Evolutionary conservation across 768 basidiomycete genomes (phyloP).

Genomic region (Russula griseocarnosa): DNA sequence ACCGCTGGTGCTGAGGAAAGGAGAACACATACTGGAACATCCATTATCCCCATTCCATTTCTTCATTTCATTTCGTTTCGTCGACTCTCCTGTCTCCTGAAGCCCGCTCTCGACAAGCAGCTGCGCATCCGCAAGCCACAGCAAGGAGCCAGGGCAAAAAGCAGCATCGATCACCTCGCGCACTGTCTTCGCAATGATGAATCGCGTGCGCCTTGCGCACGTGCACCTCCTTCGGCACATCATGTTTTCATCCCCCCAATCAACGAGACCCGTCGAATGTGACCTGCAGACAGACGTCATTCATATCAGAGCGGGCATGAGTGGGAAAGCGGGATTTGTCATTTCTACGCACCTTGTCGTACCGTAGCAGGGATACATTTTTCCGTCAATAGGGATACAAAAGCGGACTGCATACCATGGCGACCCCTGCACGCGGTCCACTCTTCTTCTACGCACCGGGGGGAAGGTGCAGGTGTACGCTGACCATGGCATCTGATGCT

Average conservation of each 20-base stretch:
- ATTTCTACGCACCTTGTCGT: slow-evolving; percentile 46
- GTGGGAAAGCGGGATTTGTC: no score
- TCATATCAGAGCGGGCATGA: slow-evolving; percentile 44
- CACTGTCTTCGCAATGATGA: slow-evolving; percentile 76
- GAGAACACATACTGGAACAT: no score
- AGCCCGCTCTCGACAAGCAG: no score
- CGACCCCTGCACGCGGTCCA: slow-evolving; percentile 86
- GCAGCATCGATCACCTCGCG: slow-evolving; percentile 79
- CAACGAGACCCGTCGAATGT: slow-evolving; percentile 74
- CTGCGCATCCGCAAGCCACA: slow-evolving; percentile 52
- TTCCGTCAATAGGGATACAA: slow-evolving; percentile 66
- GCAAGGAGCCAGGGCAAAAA: slow-evolving; percentile 64
- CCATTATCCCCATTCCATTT: no score
- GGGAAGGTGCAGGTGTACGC: slow-evolving; percentile 91
- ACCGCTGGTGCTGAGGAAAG: no score
- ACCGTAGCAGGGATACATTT: slow-evolving; percentile 62
- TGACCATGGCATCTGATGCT: slow-evolving; percentile 56
- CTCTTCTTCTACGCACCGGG: slow-evolving; percentile 92
- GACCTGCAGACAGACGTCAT: slow-evolving; percentile 42
- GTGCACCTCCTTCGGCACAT: slow-evolving; percentile 69
- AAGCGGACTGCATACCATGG: slow-evolving; percentile 48
- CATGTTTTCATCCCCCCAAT: slow-evolving; percentile 90
- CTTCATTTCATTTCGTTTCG: no score
- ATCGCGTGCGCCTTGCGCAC: slow-evolving; percentile 63
- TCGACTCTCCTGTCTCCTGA: no score